Percentiles rank a stretch among this genome's conserved stretches.
Conservation (phyloP, 148 eudicot genomes). For the Vaccinium vitisidaea region DNA sequence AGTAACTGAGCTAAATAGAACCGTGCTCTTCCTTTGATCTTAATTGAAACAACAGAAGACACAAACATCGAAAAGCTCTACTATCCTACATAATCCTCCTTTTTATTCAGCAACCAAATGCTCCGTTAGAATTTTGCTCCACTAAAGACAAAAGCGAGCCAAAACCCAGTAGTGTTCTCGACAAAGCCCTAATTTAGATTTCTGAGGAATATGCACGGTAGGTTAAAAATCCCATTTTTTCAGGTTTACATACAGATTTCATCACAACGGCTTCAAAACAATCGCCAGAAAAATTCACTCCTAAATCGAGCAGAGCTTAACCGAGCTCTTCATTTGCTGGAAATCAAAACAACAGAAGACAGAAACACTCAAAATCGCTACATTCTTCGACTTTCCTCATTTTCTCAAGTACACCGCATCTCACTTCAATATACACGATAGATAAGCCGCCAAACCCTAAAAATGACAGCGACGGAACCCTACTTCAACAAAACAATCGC, state of each 20-base stretch:
- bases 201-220: neutral
- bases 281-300: neutral
- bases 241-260: neutral
- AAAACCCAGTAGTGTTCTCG: neutral
- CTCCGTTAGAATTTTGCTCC: too few species aligned
- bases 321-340: too few species aligned
- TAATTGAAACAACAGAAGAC: neutral
- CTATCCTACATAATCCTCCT: neutral
- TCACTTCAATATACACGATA: neutral
- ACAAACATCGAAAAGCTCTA: neutral
- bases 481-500: neutral
- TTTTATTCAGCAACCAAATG: constrained; percentile 5
- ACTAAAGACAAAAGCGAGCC: neutral
- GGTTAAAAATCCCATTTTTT: neutral
- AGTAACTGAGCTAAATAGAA: neutral
- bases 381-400: neutral
- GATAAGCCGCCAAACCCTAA: neutral
- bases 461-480: neutral
- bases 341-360: too few species aligned
- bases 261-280: neutral
- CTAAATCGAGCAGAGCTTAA: neutral
- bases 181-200: neutral
- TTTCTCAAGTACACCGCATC: neutral
- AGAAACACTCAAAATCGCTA: neutral
- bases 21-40: neutral